Evolutionary conservation across 306 rosid genomes (phyloP).

Genomic region (Sophora flavescens): DNA sequence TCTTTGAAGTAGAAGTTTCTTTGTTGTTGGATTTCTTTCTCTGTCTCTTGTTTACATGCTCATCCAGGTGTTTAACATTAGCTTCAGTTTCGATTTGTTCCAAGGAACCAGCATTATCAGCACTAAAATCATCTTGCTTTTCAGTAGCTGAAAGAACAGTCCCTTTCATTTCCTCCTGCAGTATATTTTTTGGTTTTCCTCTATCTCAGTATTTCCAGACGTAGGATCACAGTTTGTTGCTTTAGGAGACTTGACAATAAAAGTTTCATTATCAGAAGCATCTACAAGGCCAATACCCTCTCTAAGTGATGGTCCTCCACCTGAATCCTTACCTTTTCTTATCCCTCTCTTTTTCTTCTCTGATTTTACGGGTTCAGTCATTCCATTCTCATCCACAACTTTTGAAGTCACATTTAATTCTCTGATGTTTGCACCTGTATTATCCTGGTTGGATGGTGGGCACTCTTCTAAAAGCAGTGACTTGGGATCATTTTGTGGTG

Average conservation of each 20-base stretch:
- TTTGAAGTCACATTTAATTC: slow-evolving; percentile 49
- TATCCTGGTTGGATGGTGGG: slow-evolving; percentile 42
- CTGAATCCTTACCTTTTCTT: slow-evolving; percentile 52
- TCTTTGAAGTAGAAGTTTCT: slow-evolving; percentile 47
- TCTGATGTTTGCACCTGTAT: slow-evolving; percentile 39
- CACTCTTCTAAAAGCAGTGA: slow-evolving; percentile 44
- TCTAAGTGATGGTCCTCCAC: slow-evolving; percentile 28
- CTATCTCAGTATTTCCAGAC: slow-evolving; percentile 46
- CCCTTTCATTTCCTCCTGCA: slow-evolving; percentile 45
- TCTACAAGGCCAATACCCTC: slow-evolving; percentile 39
- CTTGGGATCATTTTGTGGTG: slow-evolving; percentile 49
- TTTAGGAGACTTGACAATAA: slow-evolving; percentile 45
- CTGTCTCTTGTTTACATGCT: slow-evolving; percentile 47
- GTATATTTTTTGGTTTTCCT: slow-evolving; percentile 39
- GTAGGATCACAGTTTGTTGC: slow-evolving; percentile 45
- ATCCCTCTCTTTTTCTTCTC: slow-evolving; percentile 52
- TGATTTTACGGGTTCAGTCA: slow-evolving; percentile 43
- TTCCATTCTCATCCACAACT: slow-evolving; percentile 42
- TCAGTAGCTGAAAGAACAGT: slow-evolving; percentile 29
- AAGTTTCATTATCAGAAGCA: slow-evolving; percentile 47
- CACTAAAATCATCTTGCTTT: slow-evolving; percentile 40
- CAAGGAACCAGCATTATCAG: slow-evolving; percentile 44
- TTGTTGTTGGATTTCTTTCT: slow-evolving; percentile 61
- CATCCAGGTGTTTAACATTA: slow-evolving; percentile 51
- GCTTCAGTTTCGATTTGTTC: slow-evolving; percentile 51